These are phyloP conservation scores for thale cress (Arabidopsis thaliana) DNA, from an alignment of 345 rosid genomes.

Conservation along the genomic window TAIR10.1 NC_003076.8:2097501-2098000, in stretches of 20 bases:
- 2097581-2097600: no score
- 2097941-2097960: constrained; percentile 20
- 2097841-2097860: constrained; percentile 27
- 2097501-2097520: no score
- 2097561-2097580: no score
- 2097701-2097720: neutral
- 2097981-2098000: neutral
- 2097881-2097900: constrained; percentile 22
- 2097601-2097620: no score
- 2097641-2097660: no score
- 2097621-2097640: no score
- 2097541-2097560: no score
- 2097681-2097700: no score
- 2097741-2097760: constrained; percentile 27
- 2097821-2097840: constrained; percentile 19
- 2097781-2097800: constrained; percentile 17
- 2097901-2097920: constrained; percentile 8
- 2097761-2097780: constrained; percentile 34
- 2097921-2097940: constrained; percentile 38
- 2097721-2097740: constrained; percentile 7
- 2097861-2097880: constrained; percentile 19
- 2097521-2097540: no score
- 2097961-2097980: constrained; percentile 22
- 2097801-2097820: constrained; percentile 25
- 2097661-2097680: no score